phyloP scores from a whole-genome alignment of 2,329 filamentous ascomycete species.

The Coleophoma crateriformis region DNA sequence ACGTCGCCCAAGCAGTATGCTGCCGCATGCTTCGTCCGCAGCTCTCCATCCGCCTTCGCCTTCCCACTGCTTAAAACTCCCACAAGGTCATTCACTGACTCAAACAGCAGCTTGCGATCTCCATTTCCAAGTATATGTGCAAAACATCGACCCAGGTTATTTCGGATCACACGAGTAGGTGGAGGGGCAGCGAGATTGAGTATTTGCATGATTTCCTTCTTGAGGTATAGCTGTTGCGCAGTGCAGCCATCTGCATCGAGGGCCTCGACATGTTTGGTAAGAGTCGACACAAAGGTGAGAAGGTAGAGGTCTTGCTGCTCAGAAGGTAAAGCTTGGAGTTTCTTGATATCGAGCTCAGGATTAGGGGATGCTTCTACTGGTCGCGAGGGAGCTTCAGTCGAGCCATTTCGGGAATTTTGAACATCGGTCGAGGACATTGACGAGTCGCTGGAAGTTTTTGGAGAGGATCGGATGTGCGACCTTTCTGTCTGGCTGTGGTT shows the following conservation, averaged over 20 bases:
- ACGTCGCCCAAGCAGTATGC: constrained; percentile 82
- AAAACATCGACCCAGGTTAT: constrained; percentile 81
- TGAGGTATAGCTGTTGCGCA: constrained; percentile 84
- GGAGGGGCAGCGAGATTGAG: constrained; percentile 76
- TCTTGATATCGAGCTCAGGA: constrained; percentile 81
- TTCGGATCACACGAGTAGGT: constrained; percentile 82
- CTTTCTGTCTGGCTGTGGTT: constrained; percentile 1
- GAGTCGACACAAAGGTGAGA: constrained; percentile 77
- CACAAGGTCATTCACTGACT: constrained; percentile 87
- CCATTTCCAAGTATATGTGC: constrained; percentile 78
- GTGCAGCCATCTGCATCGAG: constrained; percentile 77
- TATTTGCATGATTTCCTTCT: constrained; percentile 91
- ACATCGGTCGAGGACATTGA: constrained; percentile 26
- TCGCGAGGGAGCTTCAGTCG: constrained; percentile 24
- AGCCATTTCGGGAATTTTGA: constrained; percentile 25
- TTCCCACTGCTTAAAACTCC: constrained; percentile 69
- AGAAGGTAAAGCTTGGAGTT: constrained; percentile 81
- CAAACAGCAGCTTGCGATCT: constrained; percentile 86
- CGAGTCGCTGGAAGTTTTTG: constrained; percentile 6
- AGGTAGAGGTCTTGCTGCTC: constrained; percentile 97
- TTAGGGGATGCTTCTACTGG: constrained; percentile 40
- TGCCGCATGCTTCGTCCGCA: constrained; percentile 79
- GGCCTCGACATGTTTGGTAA: constrained; percentile 72
- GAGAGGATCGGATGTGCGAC: constrained; percentile 4
- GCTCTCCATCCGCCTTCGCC: constrained; percentile 67